Conservation (phyloP, 2,329 filamentous ascomycete genomes). For the Fusarium haematococcum region DNA sequence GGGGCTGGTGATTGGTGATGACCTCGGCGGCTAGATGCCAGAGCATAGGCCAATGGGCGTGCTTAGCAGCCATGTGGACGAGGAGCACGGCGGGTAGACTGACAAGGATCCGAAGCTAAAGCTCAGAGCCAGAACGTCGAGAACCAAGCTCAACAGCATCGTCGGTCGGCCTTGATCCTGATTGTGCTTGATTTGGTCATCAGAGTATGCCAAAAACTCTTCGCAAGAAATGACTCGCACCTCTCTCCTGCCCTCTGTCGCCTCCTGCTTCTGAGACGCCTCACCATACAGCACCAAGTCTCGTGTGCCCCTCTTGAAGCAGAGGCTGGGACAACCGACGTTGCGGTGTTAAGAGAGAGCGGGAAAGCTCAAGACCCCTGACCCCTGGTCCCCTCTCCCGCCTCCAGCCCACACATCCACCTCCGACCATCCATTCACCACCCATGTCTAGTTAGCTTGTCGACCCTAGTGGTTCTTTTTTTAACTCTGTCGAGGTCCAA, state of each 20-base stretch:
- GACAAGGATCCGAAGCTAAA: constrained; percentile 12
- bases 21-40: constrained; percentile 55
- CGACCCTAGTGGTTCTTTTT: constrained; percentile 28
- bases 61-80: constrained; percentile 36
- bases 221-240: neutral
- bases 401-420: constrained; percentile 24
- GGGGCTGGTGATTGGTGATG: constrained; percentile 46
- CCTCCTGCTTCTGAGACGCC: constrained; percentile 24
- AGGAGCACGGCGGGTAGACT: constrained; percentile 26
- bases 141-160: constrained; percentile 18
- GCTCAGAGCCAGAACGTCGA: constrained; percentile 12
- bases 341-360: constrained; percentile 26
- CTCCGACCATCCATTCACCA: neutral
- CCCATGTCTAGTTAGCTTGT: neutral
- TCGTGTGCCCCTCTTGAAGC: constrained; percentile 30
- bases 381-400: constrained; percentile 23
- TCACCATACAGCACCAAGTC: constrained; percentile 1
- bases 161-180: constrained; percentile 5
- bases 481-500: constrained; percentile 13
- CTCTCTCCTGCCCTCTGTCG: neutral
- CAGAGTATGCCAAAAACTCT: neutral
- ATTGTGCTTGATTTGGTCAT: neutral
- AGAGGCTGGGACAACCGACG: constrained; percentile 35
- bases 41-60: constrained; percentile 49
- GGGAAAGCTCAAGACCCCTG: constrained; percentile 17